A percentile compares a stretch with the other conserved stretches of the same genome.
Conservation (phyloP, 257 asterid species). For the Ligustrum vulgare region DNA sequence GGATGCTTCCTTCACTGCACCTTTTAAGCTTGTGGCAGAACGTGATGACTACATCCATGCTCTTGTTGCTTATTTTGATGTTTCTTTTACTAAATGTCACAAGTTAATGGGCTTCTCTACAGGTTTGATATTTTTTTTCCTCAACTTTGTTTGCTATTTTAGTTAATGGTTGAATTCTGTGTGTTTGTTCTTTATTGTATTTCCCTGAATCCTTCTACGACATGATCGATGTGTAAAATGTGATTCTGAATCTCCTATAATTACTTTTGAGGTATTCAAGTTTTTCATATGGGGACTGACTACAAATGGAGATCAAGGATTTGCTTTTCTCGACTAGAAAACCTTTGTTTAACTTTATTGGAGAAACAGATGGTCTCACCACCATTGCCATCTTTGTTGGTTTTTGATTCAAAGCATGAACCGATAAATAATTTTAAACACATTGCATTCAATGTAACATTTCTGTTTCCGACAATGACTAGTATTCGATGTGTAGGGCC, state of each 20-base stretch:
- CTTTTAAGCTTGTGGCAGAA: slow-evolving; percentile 91
- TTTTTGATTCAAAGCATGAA: neutral
- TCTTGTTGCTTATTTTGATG: slow-evolving; percentile 91
- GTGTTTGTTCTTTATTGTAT: neutral
- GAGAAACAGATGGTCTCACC: neutral
- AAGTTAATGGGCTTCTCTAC: slow-evolving; percentile 89
- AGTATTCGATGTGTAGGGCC: slow-evolving; percentile 52
- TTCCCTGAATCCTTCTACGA: neutral
- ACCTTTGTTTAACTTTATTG: neutral
- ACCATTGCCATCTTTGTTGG: neutral
- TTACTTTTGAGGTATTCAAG: too few species aligned
- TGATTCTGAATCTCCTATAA: too few species aligned
- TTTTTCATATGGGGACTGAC: too few species aligned
- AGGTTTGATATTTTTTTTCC: slow-evolving; percentile 49
- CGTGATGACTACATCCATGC: slow-evolving; percentile 95
- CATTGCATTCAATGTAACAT: neutral
- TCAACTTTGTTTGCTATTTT: neutral
- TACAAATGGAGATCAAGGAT: too few species aligned
- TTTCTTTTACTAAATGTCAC: slow-evolving; percentile 84
- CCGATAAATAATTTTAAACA: slow-evolving; percentile 1
- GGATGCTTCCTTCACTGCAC: slow-evolving; percentile 89
- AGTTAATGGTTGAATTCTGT: neutral
- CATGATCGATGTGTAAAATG: neutral
- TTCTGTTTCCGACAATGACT: slow-evolving; percentile 1
- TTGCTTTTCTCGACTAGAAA: too few species aligned